phyloP scores from a whole-genome alignment of 257 asterid species.

The Salvia miltiorrhiza region DNA sequence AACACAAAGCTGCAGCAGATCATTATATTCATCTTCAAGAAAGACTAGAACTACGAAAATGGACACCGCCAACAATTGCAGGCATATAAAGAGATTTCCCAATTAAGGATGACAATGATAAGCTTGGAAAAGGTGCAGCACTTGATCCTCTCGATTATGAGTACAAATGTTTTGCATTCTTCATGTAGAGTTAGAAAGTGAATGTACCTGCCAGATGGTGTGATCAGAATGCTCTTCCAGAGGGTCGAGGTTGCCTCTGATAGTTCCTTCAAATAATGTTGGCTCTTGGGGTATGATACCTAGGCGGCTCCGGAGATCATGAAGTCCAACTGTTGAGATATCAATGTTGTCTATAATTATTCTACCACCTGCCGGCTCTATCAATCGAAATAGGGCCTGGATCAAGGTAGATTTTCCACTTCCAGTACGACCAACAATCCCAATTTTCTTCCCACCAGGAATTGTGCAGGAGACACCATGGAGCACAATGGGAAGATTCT shows the following conservation, averaged over 20 bases:
- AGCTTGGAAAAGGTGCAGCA: neutral
- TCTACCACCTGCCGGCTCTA: slow-evolving; percentile 90
- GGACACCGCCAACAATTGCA: neutral
- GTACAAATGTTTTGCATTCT: neutral
- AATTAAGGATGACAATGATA: neutral
- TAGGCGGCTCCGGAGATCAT: slow-evolving; percentile 85
- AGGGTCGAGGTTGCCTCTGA: slow-evolving; percentile 89
- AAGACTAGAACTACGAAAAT: neutral
- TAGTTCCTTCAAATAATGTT: slow-evolving; percentile 93
- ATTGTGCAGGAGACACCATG: slow-evolving; percentile 83
- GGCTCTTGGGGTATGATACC: slow-evolving; percentile 99
- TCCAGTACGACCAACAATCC: slow-evolving; percentile 99
- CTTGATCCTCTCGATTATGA: neutral
- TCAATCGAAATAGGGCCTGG: slow-evolving; percentile 90
- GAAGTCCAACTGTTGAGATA: slow-evolving; percentile 83
- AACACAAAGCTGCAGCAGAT: neutral
- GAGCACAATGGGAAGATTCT: slow-evolving; percentile 94
- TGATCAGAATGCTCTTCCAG: slow-evolving; percentile 85
- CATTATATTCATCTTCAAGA: neutral
- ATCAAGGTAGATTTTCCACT: slow-evolving; percentile 98
- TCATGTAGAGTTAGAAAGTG: neutral
- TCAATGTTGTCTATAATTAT: slow-evolving; percentile 83
- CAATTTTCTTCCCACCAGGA: slow-evolving; percentile 94
- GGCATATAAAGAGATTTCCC: neutral
- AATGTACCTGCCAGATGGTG: slow-evolving; percentile 80